These are phyloP conservation scores for Xylaria sp. DNA, from an alignment of 2,329 filamentous ascomycete genomes.

Conservation along the genomic window DNA sequence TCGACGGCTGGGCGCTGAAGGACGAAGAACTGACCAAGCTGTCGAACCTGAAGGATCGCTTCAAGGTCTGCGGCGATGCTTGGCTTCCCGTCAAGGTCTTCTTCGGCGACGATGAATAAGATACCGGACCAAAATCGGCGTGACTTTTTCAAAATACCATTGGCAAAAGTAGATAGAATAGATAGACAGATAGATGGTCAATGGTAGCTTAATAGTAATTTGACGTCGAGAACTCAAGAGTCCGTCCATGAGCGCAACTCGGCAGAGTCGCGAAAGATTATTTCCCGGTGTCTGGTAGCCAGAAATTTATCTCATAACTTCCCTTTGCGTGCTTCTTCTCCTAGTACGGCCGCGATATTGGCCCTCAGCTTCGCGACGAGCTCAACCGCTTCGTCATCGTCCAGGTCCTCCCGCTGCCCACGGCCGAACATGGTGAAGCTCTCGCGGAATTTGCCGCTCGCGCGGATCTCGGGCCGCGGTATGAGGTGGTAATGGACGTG, in stretches of 20 bases:
- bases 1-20: slow-evolving; percentile 79
- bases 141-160: slow-evolving; percentile 12
- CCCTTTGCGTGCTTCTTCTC: slow-evolving; percentile 55
- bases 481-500: slow-evolving; percentile 97
- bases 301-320: slow-evolving; percentile 47
- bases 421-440: slow-evolving; percentile 87
- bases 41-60: slow-evolving; percentile 75
- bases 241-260: neutral
- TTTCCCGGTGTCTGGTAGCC: slow-evolving; percentile 2
- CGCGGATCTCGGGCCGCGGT: slow-evolving; percentile 77
- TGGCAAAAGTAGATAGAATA: slow-evolving; percentile 11
- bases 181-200: slow-evolving; percentile 7
- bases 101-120: slow-evolving; percentile 82
- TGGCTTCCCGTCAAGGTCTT: slow-evolving; percentile 84
- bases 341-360: slow-evolving; percentile 61
- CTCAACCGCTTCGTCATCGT: slow-evolving; percentile 75
- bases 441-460: slow-evolving; percentile 64
- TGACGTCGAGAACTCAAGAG: slow-evolving; percentile 4
- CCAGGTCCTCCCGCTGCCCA: slow-evolving; percentile 77
- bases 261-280: neutral
- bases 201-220: slow-evolving; percentile 19
- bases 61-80: slow-evolving; percentile 82
- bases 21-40: slow-evolving; percentile 78
- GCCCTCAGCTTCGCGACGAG: slow-evolving; percentile 67
- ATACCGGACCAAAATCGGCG: neutral